A percentile compares a stretch with the other conserved stretches of the same genome.
Evolutionary conservation across 768 basidiomycete genomes (phyloP).

Genomic region (Leucosporidium yakuticum): DNA sequence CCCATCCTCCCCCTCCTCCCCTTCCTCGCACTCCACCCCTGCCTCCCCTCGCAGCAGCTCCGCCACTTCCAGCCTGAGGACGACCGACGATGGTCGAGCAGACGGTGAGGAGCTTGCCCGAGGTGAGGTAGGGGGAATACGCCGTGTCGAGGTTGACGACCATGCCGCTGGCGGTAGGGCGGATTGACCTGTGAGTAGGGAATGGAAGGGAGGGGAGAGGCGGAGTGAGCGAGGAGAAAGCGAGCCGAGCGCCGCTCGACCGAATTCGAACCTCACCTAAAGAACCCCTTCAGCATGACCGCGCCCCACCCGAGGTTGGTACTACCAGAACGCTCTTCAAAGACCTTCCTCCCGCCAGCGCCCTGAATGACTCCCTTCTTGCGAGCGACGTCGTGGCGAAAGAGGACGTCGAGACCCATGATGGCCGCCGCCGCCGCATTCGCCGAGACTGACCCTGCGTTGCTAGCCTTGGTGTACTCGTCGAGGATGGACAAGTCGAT

Average conservation of each 20-base stretch:
- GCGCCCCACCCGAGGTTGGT: too few relatives aligned
- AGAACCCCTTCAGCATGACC: constrained; percentile 15
- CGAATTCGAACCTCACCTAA: background rate
- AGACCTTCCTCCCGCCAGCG: too few relatives aligned
- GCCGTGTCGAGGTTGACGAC: constrained; percentile 31
- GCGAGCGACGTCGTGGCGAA: too few relatives aligned
- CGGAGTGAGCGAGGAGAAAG: background rate
- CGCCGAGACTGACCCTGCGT: too few relatives aligned
- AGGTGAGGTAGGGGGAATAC: constrained; percentile 26
- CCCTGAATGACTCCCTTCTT: too few relatives aligned
- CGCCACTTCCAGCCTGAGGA: background rate
- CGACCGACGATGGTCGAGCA: constrained; percentile 24
- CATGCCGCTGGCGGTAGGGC: constrained; percentile 23
- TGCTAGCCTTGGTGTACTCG: too few relatives aligned
- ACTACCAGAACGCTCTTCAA: too few relatives aligned
- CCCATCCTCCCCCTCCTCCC: background rate
- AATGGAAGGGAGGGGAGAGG: background rate
- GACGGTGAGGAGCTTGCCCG: constrained; percentile 22
- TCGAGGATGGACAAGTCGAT: too few relatives aligned
- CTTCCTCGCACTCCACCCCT: constrained; percentile 11
- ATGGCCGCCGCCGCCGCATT: too few relatives aligned
- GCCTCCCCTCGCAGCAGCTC: constrained; percentile 1
- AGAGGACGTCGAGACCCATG: too few relatives aligned
- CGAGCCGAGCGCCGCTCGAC: constrained; percentile 26
- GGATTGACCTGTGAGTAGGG: constrained; percentile 6